Conservation (phyloP, 345 rosid genomes). For the Citrus australasica region DNA sequence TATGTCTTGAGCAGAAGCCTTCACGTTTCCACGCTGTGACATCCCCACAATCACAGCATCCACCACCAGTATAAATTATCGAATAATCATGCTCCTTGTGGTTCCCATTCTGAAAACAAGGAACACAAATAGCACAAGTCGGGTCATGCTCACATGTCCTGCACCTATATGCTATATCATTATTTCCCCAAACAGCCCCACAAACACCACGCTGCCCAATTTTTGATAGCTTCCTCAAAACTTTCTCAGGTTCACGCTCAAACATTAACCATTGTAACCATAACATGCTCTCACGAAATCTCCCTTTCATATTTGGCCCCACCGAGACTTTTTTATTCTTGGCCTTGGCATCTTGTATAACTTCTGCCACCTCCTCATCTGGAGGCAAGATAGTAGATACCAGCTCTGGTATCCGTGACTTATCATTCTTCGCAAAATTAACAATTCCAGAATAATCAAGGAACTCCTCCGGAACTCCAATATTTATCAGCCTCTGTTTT, state of each 20-base stretch:
- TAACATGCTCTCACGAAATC: conserved; percentile 52
- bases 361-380: conserved; percentile 57
- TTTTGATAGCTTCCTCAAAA: conserved; percentile 44
- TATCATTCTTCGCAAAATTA: conserved; percentile 41
- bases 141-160: conserved; percentile 84
- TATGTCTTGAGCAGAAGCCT: conserved; percentile 91
- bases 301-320: conserved; percentile 30
- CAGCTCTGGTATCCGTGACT: conserved; percentile 36
- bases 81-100: conserved; percentile 79
- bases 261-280: conserved; percentile 97
- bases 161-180: conserved; percentile 88
- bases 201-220: conserved; percentile 81
- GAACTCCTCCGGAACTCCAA: conserved; percentile 55
- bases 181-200: conserved; percentile 91
- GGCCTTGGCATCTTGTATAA: conserved; percentile 27
- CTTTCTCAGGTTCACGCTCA: conserved; percentile 49
- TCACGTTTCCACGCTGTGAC: conserved; percentile 91
- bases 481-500: conserved; percentile 61
- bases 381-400: conserved; percentile 61
- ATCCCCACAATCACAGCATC: conserved; percentile 99
- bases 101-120: conserved; percentile 83
- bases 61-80: conserved; percentile 75
- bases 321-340: conserved; percentile 27
- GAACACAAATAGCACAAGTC: conserved; percentile 93
- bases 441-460: conserved; percentile 47